Conservation (phyloP, 495 filamentous ascomycete genomes). For the Podospora tetraspora region DNA sequence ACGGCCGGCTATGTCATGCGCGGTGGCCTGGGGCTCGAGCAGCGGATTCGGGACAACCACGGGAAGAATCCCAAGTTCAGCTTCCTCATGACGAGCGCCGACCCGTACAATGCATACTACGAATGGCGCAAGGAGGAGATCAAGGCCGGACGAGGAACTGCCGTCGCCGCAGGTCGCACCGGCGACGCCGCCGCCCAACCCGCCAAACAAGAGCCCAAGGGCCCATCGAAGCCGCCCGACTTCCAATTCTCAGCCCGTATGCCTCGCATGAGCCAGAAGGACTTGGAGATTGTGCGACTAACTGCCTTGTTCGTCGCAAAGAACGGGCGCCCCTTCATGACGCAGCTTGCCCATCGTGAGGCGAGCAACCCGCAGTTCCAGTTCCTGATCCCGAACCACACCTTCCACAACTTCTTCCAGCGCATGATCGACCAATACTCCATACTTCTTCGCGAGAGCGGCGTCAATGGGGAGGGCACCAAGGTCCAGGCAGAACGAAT, state of each 20-base stretch:
- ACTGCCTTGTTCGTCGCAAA: slow-evolving; percentile 89
- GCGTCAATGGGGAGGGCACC: slow-evolving; percentile 59
- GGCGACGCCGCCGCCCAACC: slow-evolving; percentile 52
- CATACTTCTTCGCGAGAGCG: slow-evolving; percentile 66
- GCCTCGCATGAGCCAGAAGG: slow-evolving; percentile 93
- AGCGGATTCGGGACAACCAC: slow-evolving; percentile 83
- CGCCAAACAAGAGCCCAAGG: slow-evolving; percentile 62
- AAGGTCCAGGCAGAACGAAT: slow-evolving; percentile 64
- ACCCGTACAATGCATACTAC: slow-evolving; percentile 86
- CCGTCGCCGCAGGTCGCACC: slow-evolving; percentile 69
- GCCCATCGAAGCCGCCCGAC: slow-evolving; percentile 79
- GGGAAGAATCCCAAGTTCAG: slow-evolving; percentile 84
- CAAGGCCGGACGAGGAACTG: slow-evolving; percentile 72
- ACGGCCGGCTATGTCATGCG: slow-evolving; percentile 91
- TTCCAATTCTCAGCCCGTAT: slow-evolving; percentile 95
- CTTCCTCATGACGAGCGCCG: slow-evolving; percentile 68
- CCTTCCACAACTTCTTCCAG: slow-evolving; percentile 89
- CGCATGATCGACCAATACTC: slow-evolving; percentile 91
- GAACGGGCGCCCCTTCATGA: slow-evolving; percentile 87
- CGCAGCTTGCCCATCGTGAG: slow-evolving; percentile 78
- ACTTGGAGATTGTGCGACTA: slow-evolving; percentile 85
- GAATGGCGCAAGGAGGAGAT: slow-evolving; percentile 85
- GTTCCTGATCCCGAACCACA: slow-evolving; percentile 93
- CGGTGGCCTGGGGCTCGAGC: slow-evolving; percentile 79
- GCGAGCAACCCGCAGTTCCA: slow-evolving; percentile 93